phyloP scores from a whole-genome alignment of 495 filamentous ascomycete genomes.

The Margaritispora aquatica region DNA sequence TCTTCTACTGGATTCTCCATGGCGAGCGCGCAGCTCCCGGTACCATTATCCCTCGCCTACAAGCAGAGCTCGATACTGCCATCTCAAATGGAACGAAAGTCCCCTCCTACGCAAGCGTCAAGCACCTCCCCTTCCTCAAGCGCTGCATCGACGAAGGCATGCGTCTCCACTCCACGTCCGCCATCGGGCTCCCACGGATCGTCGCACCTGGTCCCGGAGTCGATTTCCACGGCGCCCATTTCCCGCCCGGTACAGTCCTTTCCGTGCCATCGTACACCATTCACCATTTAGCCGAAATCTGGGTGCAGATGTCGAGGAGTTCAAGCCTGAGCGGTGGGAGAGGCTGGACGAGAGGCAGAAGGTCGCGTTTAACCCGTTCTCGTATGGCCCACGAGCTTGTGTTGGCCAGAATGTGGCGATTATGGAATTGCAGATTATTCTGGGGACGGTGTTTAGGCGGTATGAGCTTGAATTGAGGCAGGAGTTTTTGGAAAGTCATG shows the following conservation, averaged over 20 bases:
- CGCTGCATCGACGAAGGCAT: slow-evolving; percentile 1
- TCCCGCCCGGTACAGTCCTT: neutral
- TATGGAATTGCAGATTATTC: slow-evolving; percentile 10
- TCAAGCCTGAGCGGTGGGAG: slow-evolving; percentile 70
- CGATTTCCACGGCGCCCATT: neutral
- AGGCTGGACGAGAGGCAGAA: slow-evolving; percentile 56
- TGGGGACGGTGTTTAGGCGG: neutral
- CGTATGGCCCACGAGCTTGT: slow-evolving; percentile 6
- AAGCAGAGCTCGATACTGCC: slow-evolving; percentile 56
- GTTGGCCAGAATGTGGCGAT: slow-evolving; percentile 7
- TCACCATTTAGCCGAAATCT: slow-evolving; percentile 40
- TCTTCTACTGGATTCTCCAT: slow-evolving; percentile 49
- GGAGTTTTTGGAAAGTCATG: neutral
- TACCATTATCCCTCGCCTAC: slow-evolving; percentile 64
- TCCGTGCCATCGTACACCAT: slow-evolving; percentile 4
- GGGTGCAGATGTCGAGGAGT: slow-evolving; percentile 71
- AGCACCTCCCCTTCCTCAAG: slow-evolving; percentile 4
- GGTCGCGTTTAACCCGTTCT: slow-evolving; percentile 19
- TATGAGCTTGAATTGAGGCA: slow-evolving; percentile 7
- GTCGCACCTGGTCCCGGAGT: neutral
- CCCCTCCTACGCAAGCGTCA: neutral
- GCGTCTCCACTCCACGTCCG: slow-evolving; percentile 1
- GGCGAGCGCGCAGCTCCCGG: slow-evolving; percentile 33
- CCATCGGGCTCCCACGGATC: slow-evolving; percentile 3
- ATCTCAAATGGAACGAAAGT: slow-evolving; percentile 22